A percentile compares a stretch with the other conserved stretches of the same genome.
Evolutionary conservation across 257 asterid species (phyloP).

Genomic region (Solanum chiquidenum): DNA sequence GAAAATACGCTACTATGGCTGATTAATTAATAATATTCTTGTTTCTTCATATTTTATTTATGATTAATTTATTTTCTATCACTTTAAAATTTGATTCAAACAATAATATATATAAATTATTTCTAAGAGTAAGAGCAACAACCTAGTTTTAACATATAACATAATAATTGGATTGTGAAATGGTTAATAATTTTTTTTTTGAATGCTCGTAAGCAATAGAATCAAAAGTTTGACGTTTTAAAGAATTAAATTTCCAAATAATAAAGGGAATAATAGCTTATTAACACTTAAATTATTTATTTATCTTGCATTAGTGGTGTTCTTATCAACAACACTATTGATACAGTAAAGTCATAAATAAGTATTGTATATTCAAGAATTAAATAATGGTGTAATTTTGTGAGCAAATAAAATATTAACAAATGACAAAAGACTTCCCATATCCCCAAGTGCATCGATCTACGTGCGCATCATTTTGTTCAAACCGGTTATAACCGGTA

Average conservation of each 20-base stretch:
- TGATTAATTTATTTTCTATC: too few species aligned
- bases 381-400: not conserved
- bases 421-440: too few species aligned
- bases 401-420: too few species aligned
- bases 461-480: not conserved
- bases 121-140: not conserved
- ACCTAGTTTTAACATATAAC: not conserved
- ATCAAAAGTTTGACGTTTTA: not conserved
- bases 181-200: not conserved
- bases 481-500: too few species aligned
- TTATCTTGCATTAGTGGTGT: not conserved
- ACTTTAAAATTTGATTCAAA: too few species aligned
- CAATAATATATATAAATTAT: too few species aligned
- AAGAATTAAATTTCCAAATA: not conserved
- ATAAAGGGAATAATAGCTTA: not conserved
- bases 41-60: too few species aligned
- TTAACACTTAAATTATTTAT: not conserved
- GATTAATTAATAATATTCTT: too few species aligned
- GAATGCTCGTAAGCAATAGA: not conserved
- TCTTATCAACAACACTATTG: not conserved
- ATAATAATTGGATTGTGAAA: not conserved
- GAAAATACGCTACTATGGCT: too few species aligned
- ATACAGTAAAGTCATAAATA: not conserved
- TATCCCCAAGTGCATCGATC: too few species aligned
- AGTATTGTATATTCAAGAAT: not conserved